phyloP scores from a whole-genome alignment of 208 protist genomes.

The Porcisia hertigi region DNA sequence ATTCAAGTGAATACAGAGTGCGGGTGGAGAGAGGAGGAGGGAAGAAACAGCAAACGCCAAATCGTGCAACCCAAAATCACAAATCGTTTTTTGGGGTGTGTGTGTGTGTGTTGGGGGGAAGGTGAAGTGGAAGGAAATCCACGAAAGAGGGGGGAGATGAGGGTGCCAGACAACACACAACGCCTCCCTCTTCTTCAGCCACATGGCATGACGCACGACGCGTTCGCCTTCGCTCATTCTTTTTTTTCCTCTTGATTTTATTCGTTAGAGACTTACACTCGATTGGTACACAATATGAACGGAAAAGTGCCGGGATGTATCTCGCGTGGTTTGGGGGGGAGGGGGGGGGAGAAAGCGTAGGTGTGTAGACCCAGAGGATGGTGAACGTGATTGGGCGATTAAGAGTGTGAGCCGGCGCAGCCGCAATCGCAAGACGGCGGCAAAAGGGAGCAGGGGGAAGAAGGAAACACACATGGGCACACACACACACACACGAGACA shows the following conservation, averaged over 20 bases:
- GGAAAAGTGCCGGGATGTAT: neutral
- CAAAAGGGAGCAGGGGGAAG: too few species aligned
- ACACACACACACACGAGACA: constrained; percentile 4
- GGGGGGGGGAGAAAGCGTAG: neutral
- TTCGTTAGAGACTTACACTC: neutral
- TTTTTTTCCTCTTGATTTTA: neutral
- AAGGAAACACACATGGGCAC: neutral
- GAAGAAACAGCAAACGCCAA: too few species aligned
- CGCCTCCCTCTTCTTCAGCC: too few species aligned
- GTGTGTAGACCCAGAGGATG: neutral
- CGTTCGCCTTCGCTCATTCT: neutral
- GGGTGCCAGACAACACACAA: too few species aligned
- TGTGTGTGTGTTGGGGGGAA: too few species aligned
- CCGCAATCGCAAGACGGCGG: neutral
- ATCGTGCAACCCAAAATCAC: too few species aligned
- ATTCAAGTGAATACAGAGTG: too few species aligned
- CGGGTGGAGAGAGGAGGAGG: too few species aligned
- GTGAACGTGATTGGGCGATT: neutral
- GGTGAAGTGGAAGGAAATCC: too few species aligned
- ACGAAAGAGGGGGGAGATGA: too few species aligned
- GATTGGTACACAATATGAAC: neutral
- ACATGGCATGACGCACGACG: neutral
- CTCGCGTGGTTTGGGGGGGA: neutral
- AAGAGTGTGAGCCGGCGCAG: neutral
- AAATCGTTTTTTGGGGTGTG: too few species aligned